Evolutionary conservation across 1,284 basidiomycete species (phyloP), one percentile per base, ranked within the genome.

Genomic region (Takashimella tepidaria): DNA sequence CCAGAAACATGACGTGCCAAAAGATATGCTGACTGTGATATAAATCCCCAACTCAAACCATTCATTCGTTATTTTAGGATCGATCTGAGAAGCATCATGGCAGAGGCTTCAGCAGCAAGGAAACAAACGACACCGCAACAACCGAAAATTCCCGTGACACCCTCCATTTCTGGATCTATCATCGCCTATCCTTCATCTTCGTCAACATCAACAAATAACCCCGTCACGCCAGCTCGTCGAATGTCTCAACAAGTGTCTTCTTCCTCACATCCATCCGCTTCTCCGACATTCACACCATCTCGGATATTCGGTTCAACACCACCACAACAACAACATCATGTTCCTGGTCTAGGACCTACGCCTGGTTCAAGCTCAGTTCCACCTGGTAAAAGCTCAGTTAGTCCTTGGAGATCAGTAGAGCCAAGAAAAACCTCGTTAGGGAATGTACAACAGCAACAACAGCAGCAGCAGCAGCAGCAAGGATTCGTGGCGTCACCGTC

Each of bases 31-130:
- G n/a, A n/a, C n/a, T n/a, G n/a, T n/a, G n/a, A n/a, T n/a, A n/a
- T n/a, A n/a, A n/a, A n/a, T n/a, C n/a, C n/a, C n/a, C n/a, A n/a
- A n/a, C n/a, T n/a, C n/a, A n/a, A n/a, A n/a, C n/a, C n/a, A n/a
- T n/a, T n/a, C n/a, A n/a, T n/a, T n/a, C n/a, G n/a, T n/a, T n/a
- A n/a, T n/a, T n/a, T 37, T 60, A 89, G 86, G 24, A 81, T 85
- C 8, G 89, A 95, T 67, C 84, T 96, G 79, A 85, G 88, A 61
- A 78, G 83, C 20, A 85, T 97, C 57, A 91, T 96, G 83, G 89
- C 87, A 0, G 88, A 91, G 69, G 83, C 73, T 1, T 62, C 68
- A 5, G 63, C 66, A 0, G 48, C 62, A 11, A 64, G n/a, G n/a
- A 60, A 40, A 59, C 52, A 22, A 53, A 49, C 11, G 48, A 48